Percentiles rank a stretch among this genome's conserved stretches.
phyloP scores from a whole-genome alignment of 2,329 filamentous ascomycete species.

The Exophiala bonariae region DNA sequence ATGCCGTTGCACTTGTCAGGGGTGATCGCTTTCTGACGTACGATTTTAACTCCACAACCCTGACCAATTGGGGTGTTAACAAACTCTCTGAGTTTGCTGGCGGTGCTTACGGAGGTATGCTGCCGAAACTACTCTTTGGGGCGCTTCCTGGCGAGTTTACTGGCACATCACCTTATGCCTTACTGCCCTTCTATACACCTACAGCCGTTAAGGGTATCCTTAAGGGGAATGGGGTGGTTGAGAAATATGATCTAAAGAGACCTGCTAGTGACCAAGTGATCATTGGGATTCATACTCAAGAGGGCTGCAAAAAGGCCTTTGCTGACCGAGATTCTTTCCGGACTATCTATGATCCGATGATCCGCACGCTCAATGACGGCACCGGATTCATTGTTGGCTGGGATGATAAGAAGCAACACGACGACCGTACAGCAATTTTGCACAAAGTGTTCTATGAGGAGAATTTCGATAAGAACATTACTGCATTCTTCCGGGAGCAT shows the following conservation, averaged over 20 bases:
- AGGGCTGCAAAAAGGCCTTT: conserved; percentile 51
- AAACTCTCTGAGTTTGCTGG: conserved; percentile 38
- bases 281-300: conserved; percentile 50
- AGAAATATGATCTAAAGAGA: conserved; percentile 48
- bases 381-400: conserved; percentile 51
- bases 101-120: conserved; percentile 49
- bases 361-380: conserved; percentile 42
- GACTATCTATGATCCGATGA: conserved; percentile 48
- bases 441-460: conserved; percentile 50
- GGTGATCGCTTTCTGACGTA: conserved; percentile 49
- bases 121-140: conserved; percentile 47
- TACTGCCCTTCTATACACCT: conserved; percentile 54
- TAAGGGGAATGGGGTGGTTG: conserved; percentile 45
- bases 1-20: conserved; percentile 49
- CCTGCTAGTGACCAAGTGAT: conserved; percentile 42
- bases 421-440: conserved; percentile 42
- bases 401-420: conserved; percentile 44
- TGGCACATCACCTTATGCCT: conserved; percentile 50
- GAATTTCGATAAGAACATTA: conserved; percentile 44
- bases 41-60: conserved; percentile 49
- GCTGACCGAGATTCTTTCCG: conserved; percentile 51
- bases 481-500: conserved; percentile 44
- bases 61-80: conserved; percentile 52
- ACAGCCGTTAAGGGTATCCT: conserved; percentile 49
- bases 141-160: conserved; percentile 49